phyloP scores from a whole-genome alignment of 1,284 basidiomycete genomes.

The Tetrapyrgos nigripes region DNA sequence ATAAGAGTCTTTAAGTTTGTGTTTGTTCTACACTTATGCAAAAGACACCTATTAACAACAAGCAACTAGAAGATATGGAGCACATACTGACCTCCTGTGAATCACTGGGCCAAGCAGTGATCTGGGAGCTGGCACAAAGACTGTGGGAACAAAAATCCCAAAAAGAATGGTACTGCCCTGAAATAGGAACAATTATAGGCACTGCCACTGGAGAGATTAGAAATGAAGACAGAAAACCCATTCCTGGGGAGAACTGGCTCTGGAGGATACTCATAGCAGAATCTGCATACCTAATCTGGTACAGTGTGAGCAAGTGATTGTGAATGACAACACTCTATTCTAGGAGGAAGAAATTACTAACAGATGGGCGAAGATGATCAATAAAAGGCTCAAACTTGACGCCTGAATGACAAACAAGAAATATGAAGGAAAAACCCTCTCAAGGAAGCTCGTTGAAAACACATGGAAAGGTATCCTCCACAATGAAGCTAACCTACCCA shows the following conservation, averaged over 20 bases:
- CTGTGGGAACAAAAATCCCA: too few species aligned
- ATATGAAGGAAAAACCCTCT: constrained; percentile 10
- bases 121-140: too few species aligned
- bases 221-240: too few species aligned
- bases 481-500: background rate
- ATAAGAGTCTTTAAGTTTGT: too few species aligned
- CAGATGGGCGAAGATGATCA: constrained; percentile 13
- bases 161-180: too few species aligned
- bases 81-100: too few species aligned
- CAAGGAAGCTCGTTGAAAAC: background rate
- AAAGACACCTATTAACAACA: too few species aligned
- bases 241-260: constrained; percentile 20
- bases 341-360: constrained; percentile 6
- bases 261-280: too few species aligned
- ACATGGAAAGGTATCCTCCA: constrained; percentile 5
- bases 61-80: too few species aligned
- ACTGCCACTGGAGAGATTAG: constrained; percentile 9
- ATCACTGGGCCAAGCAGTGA: too few species aligned
- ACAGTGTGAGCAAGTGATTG: constrained; percentile 30
- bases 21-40: too few species aligned
- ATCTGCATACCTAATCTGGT: constrained; percentile 39
- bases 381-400: too few species aligned
- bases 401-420: constrained; percentile 8
- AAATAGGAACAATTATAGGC: constrained; percentile 17
- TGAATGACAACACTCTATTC: background rate